Evolutionary conservation across 371 early-diverging fungal species (phyloP), one percentile per base, ranked within the genome.

Genomic region (Apophysomyces sp.): DNA sequence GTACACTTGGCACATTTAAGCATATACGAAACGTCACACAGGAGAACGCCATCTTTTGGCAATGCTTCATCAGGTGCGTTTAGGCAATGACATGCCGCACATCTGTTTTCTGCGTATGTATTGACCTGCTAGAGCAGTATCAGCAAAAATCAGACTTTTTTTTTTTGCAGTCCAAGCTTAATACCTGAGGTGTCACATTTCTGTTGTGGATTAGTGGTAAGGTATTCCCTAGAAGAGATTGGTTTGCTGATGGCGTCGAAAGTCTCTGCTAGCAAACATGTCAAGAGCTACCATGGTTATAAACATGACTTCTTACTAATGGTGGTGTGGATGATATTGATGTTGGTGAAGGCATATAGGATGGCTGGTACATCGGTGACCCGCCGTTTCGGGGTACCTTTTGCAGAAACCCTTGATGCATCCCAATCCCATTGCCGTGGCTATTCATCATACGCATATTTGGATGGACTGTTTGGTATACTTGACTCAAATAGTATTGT

Each of bases 1-100:
- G 73, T 59, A 63, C 92, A 92, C 24, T 76, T 70, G 18, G 84
- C 77, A 69, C 94, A 93, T 31, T 74, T 72, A n/a, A 88, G 76
- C 24, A 85, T 72, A 15, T 63, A 54, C 31, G 63, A 68, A 24
- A 63, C 62, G 21, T 72, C 73, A 15, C 69, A 73, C 26, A 68
- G 27, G 36, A 61, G 63, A 39, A 70, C 52, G 34, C 65, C 49
- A 44, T 59, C 60, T 39, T 18, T 53, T 11, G 44, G 58, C 9
- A 58, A 68, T 15, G 62, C 15, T 0, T 55, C 51, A 26, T 66
- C 68, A 0, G 66, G 64, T 29, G 73, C 73, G 52, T 55, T 40
- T 16, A 72, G 34, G 52, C 68, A 61, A 49, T 76, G 76, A 34
- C 76, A 76, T n/a, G 70, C 72, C 3, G 76, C 68, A 49, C 76